These are phyloP conservation scores for Agrostemma githago DNA, from an alignment of 148 eudicot species.

Conservation along the genomic window DNA sequence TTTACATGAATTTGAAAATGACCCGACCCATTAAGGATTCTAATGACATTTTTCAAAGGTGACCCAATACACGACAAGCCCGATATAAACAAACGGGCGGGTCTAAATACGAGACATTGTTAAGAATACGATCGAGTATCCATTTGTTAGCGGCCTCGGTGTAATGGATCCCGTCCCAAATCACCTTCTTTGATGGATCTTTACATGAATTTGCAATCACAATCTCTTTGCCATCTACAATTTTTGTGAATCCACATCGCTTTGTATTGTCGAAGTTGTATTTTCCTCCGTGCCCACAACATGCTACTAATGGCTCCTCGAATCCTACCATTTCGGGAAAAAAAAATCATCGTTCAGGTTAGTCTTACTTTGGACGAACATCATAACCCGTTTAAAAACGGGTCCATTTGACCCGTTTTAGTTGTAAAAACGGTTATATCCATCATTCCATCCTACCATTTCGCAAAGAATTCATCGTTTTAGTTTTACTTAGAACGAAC, in stretches of 20 bases:
- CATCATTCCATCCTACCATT: too few relatives aligned
- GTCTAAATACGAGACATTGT: constrained; percentile 21
- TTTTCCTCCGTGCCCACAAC: constrained; percentile 41
- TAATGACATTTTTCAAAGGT: neutral
- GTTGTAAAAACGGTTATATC: too few relatives aligned
- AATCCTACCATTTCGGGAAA: constrained; percentile 26
- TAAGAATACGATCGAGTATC: constrained; percentile 28
- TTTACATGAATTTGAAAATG: constrained; percentile 21
- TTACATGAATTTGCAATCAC: constrained; percentile 37
- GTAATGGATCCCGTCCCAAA: constrained; percentile 48
- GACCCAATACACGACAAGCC: constrained; percentile 18
- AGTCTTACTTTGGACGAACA: too few relatives aligned
- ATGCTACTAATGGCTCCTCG: constrained; percentile 34
- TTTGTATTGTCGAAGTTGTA: constrained; percentile 34
- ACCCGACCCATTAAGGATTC: neutral
- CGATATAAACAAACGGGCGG: constrained; percentile 28
- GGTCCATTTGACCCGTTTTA: too few relatives aligned
- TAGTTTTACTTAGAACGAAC: too few relatives aligned
- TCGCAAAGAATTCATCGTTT: too few relatives aligned
- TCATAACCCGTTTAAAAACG: too few relatives aligned
- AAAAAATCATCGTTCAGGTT: too few relatives aligned
- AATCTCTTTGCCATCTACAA: constrained; percentile 27
- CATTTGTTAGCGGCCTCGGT: constrained; percentile 49
- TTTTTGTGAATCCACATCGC: constrained; percentile 38
- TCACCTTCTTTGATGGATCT: constrained; percentile 25